Evolutionary conservation across 2,329 filamentous ascomycete species (phyloP), one percentile per base, ranked within the genome.

Genomic region (Colletotrichum musae): DNA sequence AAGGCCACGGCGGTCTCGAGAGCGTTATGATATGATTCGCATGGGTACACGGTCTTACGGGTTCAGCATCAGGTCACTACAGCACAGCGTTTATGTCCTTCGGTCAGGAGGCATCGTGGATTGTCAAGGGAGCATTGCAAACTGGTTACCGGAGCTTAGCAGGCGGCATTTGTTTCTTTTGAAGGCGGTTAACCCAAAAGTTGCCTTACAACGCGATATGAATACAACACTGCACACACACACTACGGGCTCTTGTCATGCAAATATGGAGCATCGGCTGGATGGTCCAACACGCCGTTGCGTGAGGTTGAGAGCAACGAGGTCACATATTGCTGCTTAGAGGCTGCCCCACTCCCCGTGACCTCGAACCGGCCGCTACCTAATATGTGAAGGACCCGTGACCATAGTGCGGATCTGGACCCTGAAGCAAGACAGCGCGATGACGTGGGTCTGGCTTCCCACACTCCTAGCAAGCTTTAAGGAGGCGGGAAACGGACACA

Each of bases 91-190:
- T 45, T 57, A 66, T 47, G 63, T 26, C 43, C 26, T 63, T 50
- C 50, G 48, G 64, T 58, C 45, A 58, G 51, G 67, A 57, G 45
- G 56, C 56, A 61, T 61, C 28, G 56, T 56, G 62, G 59, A 61
- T 70, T 67, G 67, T 70, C 63, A 66, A 68, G 43, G 57, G 62
- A 67, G 67, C 67, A 70, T 70, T 36, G 45, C 63, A 56, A 45
- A 66, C 45, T 61, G 63, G 67, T 36, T 59, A 61, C 57, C 45
- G 62, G 67, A 61, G 67, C 67, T 70, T 61, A 70, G 67, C 56
- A 67, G 63, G 67, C 67, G 67, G 62, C 63, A 67, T 67, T 65
- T 70, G 51, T 70, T 41, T 56, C 67, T 58, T 65, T 45, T 56
- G 52, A 28, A 26, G 39, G 67, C 45, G 62, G 57, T 67, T 57